A percentile compares a stretch with the other conserved stretches of the same genome.
These are phyloP conservation scores for Corylus americana DNA, from an alignment of 306 rosid genomes.

Conservation along the genomic window DNA sequence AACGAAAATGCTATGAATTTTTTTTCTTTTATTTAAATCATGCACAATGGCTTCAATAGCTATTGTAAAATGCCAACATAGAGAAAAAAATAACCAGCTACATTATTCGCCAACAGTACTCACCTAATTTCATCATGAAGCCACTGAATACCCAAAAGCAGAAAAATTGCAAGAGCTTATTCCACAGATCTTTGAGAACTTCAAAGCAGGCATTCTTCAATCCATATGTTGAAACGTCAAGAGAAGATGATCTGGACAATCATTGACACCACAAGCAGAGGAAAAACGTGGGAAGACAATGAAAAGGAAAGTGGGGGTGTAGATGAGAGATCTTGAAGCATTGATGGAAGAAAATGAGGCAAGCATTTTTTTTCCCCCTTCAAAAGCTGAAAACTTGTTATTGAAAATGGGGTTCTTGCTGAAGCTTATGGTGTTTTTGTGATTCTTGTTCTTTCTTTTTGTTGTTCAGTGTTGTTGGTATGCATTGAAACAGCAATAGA, in stretches of 20 bases:
- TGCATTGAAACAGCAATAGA: neutral
- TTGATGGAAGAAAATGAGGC: slow-evolving; percentile 17
- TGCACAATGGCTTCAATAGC: neutral
- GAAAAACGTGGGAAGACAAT: slow-evolving; percentile 23
- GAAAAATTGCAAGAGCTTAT: slow-evolving; percentile 30
- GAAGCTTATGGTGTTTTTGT: neutral
- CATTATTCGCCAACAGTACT: slow-evolving; percentile 7
- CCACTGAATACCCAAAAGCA: slow-evolving; percentile 29
- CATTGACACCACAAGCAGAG: slow-evolving; percentile 35
- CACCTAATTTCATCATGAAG: slow-evolving; percentile 60
- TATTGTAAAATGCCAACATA: neutral
- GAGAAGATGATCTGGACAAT: slow-evolving; percentile 26
- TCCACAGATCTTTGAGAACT: slow-evolving; percentile 20
- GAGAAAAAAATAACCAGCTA: neutral
- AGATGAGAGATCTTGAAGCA: slow-evolving; percentile 46
- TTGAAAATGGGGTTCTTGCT: neutral
- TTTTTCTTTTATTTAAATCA: neutral
- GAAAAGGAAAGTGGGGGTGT: slow-evolving; percentile 23
- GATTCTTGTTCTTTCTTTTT: neutral
- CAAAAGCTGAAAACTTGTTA: slow-evolving; percentile 15
- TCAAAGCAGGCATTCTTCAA: slow-evolving; percentile 30
- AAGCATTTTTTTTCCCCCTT: slow-evolving; percentile 26
- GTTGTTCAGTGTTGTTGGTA: neutral
- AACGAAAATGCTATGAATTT: neutral
- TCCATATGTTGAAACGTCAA: slow-evolving; percentile 34